Conservation (phyloP, 257 asterid species). For the Leptodermis oblonga region DNA sequence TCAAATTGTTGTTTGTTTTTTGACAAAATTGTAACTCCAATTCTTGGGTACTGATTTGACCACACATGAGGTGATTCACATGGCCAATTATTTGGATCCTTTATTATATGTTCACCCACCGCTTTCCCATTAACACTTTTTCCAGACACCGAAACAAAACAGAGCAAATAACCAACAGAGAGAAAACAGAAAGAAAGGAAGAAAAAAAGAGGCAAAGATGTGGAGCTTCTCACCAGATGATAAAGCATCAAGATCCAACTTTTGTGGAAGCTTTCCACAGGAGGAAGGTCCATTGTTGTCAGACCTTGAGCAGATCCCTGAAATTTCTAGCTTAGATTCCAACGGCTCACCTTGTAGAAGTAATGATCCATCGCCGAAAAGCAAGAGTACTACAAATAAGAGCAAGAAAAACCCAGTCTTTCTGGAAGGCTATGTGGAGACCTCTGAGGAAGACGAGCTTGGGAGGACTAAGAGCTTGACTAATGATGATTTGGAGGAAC, state of each 20-base stretch:
- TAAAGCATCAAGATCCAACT: slow-evolving; percentile 21
- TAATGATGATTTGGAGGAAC: slow-evolving; percentile 41
- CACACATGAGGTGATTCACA: not conserved
- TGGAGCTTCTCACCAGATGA: slow-evolving; percentile 2
- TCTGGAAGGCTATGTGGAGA: slow-evolving; percentile 38
- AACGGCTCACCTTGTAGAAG: slow-evolving; percentile 4
- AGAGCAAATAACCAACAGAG: not conserved
- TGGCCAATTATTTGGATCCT: slow-evolving; percentile 12
- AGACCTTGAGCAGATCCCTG: slow-evolving; percentile 8
- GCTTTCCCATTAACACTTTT: slow-evolving; percentile 6
- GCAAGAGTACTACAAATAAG: slow-evolving; percentile 8
- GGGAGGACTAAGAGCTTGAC: slow-evolving; percentile 43
- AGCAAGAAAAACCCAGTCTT: slow-evolving; percentile 27
- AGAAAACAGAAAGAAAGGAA: too few relatives aligned
- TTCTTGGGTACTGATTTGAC: not conserved
- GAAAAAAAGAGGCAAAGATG: slow-evolving; percentile 2
- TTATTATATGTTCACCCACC: slow-evolving; percentile 16
- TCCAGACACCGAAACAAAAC: not conserved
- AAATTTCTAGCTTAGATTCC: slow-evolving; percentile 1
- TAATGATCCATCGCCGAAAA: slow-evolving; percentile 20
- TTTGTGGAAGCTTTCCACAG: slow-evolving; percentile 13
- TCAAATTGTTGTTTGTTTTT: too few relatives aligned
- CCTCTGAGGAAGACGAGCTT: slow-evolving; percentile 34
- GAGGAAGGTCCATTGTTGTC: slow-evolving; percentile 10
- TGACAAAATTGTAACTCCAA: too few relatives aligned